These are phyloP conservation scores for Tanacetum coccineum DNA, from an alignment of 129 eudicot genomes.

Conservation along the genomic window DNA sequence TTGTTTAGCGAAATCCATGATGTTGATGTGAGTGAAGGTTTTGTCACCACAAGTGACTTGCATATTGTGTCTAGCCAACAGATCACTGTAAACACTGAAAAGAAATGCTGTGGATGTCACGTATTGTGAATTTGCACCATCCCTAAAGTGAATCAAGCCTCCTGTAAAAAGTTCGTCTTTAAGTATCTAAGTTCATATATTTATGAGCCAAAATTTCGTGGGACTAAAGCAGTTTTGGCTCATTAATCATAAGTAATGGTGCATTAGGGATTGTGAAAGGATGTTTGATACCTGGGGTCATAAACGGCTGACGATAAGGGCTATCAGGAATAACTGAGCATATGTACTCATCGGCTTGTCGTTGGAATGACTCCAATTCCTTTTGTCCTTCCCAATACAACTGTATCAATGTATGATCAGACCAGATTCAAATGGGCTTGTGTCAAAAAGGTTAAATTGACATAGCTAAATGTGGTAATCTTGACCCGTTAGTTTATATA, in stretches of 20 bases:
- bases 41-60: slow-evolving; percentile 50
- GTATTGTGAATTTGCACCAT: slow-evolving; percentile 85
- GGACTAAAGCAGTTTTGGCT: background rate
- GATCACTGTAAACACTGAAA: slow-evolving; percentile 62
- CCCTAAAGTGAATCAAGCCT: slow-evolving; percentile 67
- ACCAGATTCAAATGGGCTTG: background rate
- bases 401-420: slow-evolving; percentile 35
- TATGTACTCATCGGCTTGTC: slow-evolving; percentile 58
- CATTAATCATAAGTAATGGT: background rate
- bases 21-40: slow-evolving; percentile 28
- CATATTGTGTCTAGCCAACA: slow-evolving; percentile 46
- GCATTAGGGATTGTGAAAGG: background rate
- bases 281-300: slow-evolving; percentile 53
- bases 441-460: background rate
- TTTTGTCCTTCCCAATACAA: slow-evolving; percentile 52
- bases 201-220: background rate
- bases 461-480: background rate
- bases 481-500: background rate
- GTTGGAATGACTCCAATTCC: slow-evolving; percentile 45
- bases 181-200: background rate
- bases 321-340: slow-evolving; percentile 67
- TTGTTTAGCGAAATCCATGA: slow-evolving; percentile 60
- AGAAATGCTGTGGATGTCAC: slow-evolving; percentile 67
- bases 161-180: slow-evolving; percentile 34
- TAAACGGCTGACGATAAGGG: slow-evolving; percentile 50